Conservation (phyloP, 352 stramenopile species). For the Globisporangium alternatum region DNA sequence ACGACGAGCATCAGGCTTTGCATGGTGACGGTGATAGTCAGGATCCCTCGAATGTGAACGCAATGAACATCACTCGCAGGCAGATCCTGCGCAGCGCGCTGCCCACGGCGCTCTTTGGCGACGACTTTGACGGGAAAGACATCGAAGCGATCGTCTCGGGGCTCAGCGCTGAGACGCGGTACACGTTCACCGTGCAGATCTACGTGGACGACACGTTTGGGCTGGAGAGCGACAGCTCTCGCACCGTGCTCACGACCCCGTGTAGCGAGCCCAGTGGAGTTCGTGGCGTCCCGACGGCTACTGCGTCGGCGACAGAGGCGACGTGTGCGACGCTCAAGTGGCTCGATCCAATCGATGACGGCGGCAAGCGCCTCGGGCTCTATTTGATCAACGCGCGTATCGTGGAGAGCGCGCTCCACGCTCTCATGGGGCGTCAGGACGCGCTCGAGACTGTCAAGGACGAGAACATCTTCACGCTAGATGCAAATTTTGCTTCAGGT, state of each 20-base stretch:
- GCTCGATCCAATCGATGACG: constrained; percentile 54
- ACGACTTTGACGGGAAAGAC: constrained; percentile 77
- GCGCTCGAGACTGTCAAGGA: background rate
- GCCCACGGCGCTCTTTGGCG: constrained; percentile 64
- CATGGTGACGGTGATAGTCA: background rate
- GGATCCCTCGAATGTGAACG: background rate
- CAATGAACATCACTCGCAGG: constrained; percentile 54
- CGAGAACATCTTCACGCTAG: constrained; percentile 16
- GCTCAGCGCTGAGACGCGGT: constrained; percentile 52
- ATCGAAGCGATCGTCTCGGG: constrained; percentile 57
- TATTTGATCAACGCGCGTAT: constrained; percentile 38
- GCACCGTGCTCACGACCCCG: constrained; percentile 34
- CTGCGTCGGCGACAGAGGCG: background rate
- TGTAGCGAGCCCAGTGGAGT: constrained; percentile 38
- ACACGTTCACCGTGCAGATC: constrained; percentile 71
- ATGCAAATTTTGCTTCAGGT: background rate
- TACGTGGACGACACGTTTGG: constrained; percentile 54
- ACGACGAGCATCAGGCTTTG: background rate
- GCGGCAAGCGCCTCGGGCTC: constrained; percentile 38
- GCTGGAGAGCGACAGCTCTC: constrained; percentile 49
- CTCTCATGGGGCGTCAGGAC: constrained; percentile 18
- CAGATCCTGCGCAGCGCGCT: constrained; percentile 55
- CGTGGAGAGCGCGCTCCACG: constrained; percentile 1
- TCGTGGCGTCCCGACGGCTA: constrained; percentile 36
- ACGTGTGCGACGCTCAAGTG: constrained; percentile 53